Percentiles rank a stretch among this genome's conserved stretches.
Conservation (phyloP, 129 eudicot species). For the Escallonia herrerae region DNA sequence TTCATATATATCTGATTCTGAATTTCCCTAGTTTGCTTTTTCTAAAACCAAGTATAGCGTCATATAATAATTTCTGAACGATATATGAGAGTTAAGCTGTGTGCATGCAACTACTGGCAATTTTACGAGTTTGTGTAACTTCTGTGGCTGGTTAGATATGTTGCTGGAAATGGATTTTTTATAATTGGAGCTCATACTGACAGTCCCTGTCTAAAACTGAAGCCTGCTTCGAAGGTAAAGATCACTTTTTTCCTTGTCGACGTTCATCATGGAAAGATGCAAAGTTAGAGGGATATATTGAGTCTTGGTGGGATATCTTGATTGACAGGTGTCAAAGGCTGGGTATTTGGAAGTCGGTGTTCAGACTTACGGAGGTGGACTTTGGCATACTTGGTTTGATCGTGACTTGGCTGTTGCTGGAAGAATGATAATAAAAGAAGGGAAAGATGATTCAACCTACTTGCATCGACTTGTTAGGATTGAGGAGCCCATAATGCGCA, state of each 20-base stretch:
- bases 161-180: conserved; percentile 88
- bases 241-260: not conserved
- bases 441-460: conserved; percentile 60
- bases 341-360: conserved; percentile 91
- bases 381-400: conserved; percentile 99
- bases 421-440: conserved; percentile 67
- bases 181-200: conserved; percentile 97
- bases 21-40: too few relatives aligned
- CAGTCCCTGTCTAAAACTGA: conserved; percentile 86
- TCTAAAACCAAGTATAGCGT: too few relatives aligned
- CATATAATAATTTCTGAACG: too few relatives aligned
- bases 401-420: conserved; percentile 93
- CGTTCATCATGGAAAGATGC: not conserved
- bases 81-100: too few relatives aligned
- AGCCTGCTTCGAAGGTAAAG: conserved; percentile 82
- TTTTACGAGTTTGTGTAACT: not conserved
- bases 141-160: conserved; percentile 39
- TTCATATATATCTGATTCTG: too few relatives aligned
- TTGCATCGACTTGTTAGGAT: conserved; percentile 77
- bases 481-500: conserved; percentile 84
- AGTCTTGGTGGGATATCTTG: conserved; percentile 7
- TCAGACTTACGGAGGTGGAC: conserved; percentile 91
- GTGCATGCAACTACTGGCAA: too few relatives aligned
- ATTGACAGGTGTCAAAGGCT: conserved; percentile 58
- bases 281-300: not conserved